Base-by-base conservation (phyloP, 768 basidiomycete genomes). In the Tephrocybe sp. region DNA sequence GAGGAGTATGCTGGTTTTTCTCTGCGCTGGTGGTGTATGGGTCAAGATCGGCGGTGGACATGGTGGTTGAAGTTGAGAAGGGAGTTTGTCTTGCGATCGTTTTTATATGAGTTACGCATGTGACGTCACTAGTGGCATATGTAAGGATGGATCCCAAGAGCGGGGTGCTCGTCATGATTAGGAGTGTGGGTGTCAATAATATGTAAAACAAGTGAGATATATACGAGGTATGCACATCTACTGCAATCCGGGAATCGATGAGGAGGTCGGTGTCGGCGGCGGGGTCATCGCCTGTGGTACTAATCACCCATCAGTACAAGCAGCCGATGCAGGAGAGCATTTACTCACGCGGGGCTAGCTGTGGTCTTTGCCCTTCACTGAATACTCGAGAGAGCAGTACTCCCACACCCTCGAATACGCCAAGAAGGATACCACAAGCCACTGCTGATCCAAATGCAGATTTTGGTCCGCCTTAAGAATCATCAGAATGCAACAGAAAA, bases 351-450 rank as follows among this genome's bases (percentile, higher is more conserved):
- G 84, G 86, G 53, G 88, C 84, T 68, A 90, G 72, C 63, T 88
- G 86, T 57, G 88, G 91, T 61, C 88, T 77, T 58, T 84, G 82
- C 49, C 80, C 81, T 63, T 91, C 90, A 61, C 86, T 88, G 67
- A 97, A 88, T 56, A 94, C 87, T 52, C 95, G 82, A 41, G 84
- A 87, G 53, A 97, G 74, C 21, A 98, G 76, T 7, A 98, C 94
- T 58, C 95, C 95, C 18, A 97, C 93, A 61, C 94, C 94, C 69
- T 92, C 89, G 62, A 94, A 91, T 11, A 93, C 89, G 57, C 95
- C 94, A 21, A 99, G 80, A 21, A 99, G 75, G 52, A 99, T 94
- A 64, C 94, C 95, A 64, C 97, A 98, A 13, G 91, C 90, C 39
- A 99, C 79, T 15, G 95, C 95, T n/a, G 91, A 94, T 13, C 88